These are phyloP conservation scores for Seminavis robusta DNA, from an alignment of 108 stramenopile genomes.

Conservation along the genomic window DNA sequence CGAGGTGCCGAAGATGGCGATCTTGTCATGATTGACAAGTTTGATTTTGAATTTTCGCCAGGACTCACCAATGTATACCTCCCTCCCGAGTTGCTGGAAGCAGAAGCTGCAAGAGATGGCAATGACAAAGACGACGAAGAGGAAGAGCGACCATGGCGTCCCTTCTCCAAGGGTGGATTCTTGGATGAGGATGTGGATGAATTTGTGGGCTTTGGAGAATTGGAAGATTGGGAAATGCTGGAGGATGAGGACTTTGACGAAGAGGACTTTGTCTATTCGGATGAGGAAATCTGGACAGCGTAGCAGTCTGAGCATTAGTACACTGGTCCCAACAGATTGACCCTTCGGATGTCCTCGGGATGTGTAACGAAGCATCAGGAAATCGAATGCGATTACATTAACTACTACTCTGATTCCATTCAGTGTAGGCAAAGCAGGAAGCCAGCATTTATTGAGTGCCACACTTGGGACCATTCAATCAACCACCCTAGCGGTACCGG, in stretches of 20 bases:
- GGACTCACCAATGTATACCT: constrained; percentile 80
- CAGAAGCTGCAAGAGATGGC: constrained; percentile 44
- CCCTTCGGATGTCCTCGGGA: too few relatives aligned
- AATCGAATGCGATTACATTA: too few relatives aligned
- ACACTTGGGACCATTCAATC: too few relatives aligned
- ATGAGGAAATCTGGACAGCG: constrained; percentile 83
- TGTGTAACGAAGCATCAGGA: too few relatives aligned
- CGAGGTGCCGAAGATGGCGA: constrained; percentile 86
- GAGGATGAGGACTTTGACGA: constrained; percentile 52
- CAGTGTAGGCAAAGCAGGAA: too few relatives aligned
- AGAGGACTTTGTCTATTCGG: constrained; percentile 39
- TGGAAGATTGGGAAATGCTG: constrained; percentile 80
- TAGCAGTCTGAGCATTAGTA: too few relatives aligned
- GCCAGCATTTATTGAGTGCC: too few relatives aligned
- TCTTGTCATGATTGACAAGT: constrained; percentile 87
- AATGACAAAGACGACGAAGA: constrained; percentile 36
- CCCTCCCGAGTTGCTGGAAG: constrained; percentile 78
- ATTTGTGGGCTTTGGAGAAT: constrained; percentile 70
- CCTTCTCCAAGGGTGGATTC: constrained; percentile 76
- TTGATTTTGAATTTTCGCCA: constrained; percentile 87
- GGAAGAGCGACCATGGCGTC: constrained; percentile 54
- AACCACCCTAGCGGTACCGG: too few relatives aligned
- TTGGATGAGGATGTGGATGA: constrained; percentile 80
- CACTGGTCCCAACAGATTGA: too few relatives aligned
- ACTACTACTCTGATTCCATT: too few relatives aligned